phyloP scores from a whole-genome alignment of 805 yeast species.

The Wickerhamomyces canadensis region DNA sequence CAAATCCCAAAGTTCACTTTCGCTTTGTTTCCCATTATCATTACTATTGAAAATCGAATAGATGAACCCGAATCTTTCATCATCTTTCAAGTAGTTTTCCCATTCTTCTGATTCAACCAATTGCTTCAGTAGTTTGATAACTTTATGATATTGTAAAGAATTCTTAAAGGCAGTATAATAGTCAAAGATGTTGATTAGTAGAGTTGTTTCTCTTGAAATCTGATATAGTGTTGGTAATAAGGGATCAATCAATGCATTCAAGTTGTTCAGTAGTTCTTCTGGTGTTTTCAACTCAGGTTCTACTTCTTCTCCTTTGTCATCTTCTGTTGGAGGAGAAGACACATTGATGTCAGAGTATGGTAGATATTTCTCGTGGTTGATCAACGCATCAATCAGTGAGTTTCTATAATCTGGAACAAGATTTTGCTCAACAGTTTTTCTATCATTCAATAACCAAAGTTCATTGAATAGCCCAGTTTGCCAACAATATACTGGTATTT shows the following conservation, averaged over 20 bases:
- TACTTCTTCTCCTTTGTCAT: conserved; percentile 3
- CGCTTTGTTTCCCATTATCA: conserved; percentile 19
- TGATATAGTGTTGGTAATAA: conserved; percentile 53
- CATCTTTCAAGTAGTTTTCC: conserved; percentile 19
- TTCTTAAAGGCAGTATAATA: conserved; percentile 57
- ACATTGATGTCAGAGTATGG: conserved; percentile 5
- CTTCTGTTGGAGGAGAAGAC: conserved; percentile 6
- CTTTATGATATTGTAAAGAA: conserved; percentile 31
- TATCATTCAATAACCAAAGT: conserved; percentile 21
- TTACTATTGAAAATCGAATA: conserved; percentile 25
- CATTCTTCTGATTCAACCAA: conserved; percentile 16
- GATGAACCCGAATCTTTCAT: conserved; percentile 22
- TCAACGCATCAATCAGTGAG: conserved; percentile 33
- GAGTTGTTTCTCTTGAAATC: conserved; percentile 74
- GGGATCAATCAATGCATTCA: conserved; percentile 42
- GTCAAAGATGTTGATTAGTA: conserved; percentile 61
- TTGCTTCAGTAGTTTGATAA: conserved; percentile 21
- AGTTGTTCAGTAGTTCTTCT: conserved; percentile 11
- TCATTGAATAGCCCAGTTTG: background rate
- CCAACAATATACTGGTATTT: conserved; percentile 9
- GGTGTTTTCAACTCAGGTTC: too few species aligned
- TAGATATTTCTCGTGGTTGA: conserved; percentile 32
- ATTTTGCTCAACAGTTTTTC: conserved; percentile 27
- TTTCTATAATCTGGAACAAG: conserved; percentile 42
- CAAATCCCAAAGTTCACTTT: conserved; percentile 50